A percentile compares a stretch with the other conserved stretches of the same genome.
Evolutionary conservation across 225 moss, liverwort and hornwort species (phyloP).

Genomic region (Climacium dendroides): DNA sequence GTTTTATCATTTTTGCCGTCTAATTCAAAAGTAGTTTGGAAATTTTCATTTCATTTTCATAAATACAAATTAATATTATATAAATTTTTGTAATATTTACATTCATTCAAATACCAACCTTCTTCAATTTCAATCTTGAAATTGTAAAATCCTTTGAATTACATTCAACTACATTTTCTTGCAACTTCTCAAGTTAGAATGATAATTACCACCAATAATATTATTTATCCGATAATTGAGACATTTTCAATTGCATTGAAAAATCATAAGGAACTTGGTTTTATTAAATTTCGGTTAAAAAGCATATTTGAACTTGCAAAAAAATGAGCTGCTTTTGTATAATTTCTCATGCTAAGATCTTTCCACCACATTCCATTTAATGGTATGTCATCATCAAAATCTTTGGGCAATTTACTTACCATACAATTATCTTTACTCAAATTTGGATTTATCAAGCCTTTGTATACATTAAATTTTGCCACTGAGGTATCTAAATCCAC

Average conservation of each 20-base stretch:
- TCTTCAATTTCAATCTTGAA: neutral
- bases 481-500: conserved; percentile 7
- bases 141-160: neutral
- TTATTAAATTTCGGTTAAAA: neutral
- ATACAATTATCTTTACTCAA: neutral
- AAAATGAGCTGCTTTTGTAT: neutral
- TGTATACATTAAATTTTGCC: conserved; percentile 37
- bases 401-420: neutral
- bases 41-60: neutral
- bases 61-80: neutral
- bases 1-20: neutral
- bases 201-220: accelerated
- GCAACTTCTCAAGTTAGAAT: neutral
- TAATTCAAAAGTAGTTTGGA: neutral
- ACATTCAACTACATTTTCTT: neutral
- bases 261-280: neutral
- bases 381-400: neutral
- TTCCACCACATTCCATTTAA: conserved; percentile 22
- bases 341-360: conserved; percentile 5
- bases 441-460: conserved; percentile 13
- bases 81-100: neutral
- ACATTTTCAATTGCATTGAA: neutral
- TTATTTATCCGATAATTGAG: no score
- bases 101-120: neutral
- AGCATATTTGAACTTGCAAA: neutral